phyloP scores from a whole-genome alignment of 441 rosid genomes.

The Omphalea diandra region DNA sequence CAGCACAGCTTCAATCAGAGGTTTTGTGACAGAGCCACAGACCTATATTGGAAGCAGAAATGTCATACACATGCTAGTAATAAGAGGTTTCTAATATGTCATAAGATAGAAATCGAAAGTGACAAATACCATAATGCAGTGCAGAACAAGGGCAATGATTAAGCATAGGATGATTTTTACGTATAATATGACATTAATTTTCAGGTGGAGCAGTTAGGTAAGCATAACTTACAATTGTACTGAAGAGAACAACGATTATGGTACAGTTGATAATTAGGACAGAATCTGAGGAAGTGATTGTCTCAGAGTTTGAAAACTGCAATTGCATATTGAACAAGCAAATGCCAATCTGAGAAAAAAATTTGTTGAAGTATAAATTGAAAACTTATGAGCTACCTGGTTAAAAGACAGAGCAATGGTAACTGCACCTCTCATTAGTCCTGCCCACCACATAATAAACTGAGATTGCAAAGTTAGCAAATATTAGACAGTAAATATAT shows the following conservation, averaged over 20 bases:
- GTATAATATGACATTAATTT: background rate
- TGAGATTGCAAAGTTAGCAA: slow-evolving; percentile 34
- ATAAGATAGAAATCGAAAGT: too few relatives aligned
- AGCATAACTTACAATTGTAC: slow-evolving; percentile 52
- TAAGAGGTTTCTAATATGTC: background rate
- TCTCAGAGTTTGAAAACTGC: slow-evolving; percentile 44
- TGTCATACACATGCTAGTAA: background rate
- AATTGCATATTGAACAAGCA: slow-evolving; percentile 6
- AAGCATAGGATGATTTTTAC: background rate
- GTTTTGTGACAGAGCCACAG: slow-evolving; percentile 67
- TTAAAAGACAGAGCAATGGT: slow-evolving; percentile 62
- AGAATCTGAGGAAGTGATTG: slow-evolving; percentile 16
- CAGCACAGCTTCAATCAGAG: slow-evolving; percentile 53
- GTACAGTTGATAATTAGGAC: slow-evolving; percentile 56
- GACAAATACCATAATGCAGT: too few relatives aligned
- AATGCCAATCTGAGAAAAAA: slow-evolving; percentile 16
- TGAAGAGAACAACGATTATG: slow-evolving; percentile 64
- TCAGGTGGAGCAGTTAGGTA: background rate
- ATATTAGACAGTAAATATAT: background rate
- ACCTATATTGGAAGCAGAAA: slow-evolving; percentile 36
- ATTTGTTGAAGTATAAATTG: background rate
- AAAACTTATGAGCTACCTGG: slow-evolving; percentile 27
- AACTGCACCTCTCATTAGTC: slow-evolving; percentile 80
- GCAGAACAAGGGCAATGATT: background rate
- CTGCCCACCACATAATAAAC: slow-evolving; percentile 81